These are phyloP conservation scores for Alternaria tenuissima DNA, from an alignment of 2,329 filamentous ascomycete genomes.

Conservation along the genomic window DNA sequence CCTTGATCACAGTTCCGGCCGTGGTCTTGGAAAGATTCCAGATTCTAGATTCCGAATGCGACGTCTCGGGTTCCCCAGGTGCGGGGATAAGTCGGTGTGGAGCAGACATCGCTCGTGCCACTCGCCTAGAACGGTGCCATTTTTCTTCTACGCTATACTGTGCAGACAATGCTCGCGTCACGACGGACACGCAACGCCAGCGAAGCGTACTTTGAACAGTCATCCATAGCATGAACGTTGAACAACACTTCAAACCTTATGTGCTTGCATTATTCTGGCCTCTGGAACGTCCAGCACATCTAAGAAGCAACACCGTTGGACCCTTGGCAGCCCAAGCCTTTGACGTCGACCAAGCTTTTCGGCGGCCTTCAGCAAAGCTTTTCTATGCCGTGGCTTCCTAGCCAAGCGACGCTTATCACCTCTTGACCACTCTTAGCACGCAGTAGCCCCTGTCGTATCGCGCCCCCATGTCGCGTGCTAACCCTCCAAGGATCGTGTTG, in stretches of 20 bases:
- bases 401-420: slow-evolving; percentile 29
- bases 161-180: too few species aligned
- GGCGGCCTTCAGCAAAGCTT: slow-evolving; percentile 28
- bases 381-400: slow-evolving; percentile 4
- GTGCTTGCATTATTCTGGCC: too few species aligned
- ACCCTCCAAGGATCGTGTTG: not conserved
- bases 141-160: not conserved
- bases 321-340: not conserved
- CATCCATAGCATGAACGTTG: too few species aligned
- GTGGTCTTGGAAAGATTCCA: not conserved
- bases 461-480: slow-evolving; percentile 3
- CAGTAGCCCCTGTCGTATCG: slow-evolving; percentile 8
- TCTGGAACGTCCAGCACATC: too few species aligned
- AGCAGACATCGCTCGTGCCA: not conserved
- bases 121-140: not conserved
- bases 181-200: too few species aligned
- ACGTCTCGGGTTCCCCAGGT: not conserved
- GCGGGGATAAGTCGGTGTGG: not conserved
- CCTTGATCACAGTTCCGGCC: too few species aligned
- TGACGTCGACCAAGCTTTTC: slow-evolving; percentile 17
- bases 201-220: too few species aligned
- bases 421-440: slow-evolving; percentile 20
- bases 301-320: not conserved
- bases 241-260: too few species aligned
- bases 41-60: not conserved